A percentile compares a stretch with the other conserved stretches of the same genome.
phyloP scores from a whole-genome alignment of 306 rosid species.

The Fagus sylvatica region DNA sequence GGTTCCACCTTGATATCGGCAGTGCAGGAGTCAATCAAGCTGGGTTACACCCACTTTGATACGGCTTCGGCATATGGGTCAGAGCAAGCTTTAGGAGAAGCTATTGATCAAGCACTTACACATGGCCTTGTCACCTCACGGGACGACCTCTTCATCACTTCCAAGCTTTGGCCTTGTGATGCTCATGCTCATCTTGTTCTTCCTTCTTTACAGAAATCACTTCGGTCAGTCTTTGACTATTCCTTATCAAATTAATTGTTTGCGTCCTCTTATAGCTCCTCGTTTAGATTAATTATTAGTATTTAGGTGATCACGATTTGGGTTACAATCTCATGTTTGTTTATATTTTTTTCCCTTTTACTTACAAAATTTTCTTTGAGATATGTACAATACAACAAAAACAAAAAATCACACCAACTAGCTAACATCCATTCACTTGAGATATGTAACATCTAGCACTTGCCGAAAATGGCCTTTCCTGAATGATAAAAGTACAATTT shows the following conservation, averaged over 20 bases:
- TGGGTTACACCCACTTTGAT: slow-evolving; percentile 12
- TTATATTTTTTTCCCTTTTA: too few relatives aligned
- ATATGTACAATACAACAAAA: too few relatives aligned
- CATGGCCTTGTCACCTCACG: background rate
- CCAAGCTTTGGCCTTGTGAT: background rate
- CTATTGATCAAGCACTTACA: slow-evolving; percentile 6
- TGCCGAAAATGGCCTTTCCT: too few relatives aligned
- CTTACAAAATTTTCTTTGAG: too few relatives aligned
- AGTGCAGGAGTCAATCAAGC: slow-evolving; percentile 1
- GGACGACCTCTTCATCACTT: background rate
- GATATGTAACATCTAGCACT: too few relatives aligned
- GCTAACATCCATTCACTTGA: too few relatives aligned
- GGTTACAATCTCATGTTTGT: too few relatives aligned
- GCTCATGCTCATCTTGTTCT: slow-evolving; percentile 5
- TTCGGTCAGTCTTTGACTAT: background rate
- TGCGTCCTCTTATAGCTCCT: too few relatives aligned
- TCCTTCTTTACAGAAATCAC: background rate
- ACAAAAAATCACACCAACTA: too few relatives aligned
- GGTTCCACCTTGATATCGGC: background rate
- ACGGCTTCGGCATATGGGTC: slow-evolving; percentile 2
- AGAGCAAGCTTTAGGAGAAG: slow-evolving; percentile 11
- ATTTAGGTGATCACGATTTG: too few relatives aligned
- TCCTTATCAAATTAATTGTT: background rate
- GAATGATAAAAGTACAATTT: too few relatives aligned
- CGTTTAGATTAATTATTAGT: too few relatives aligned